Evolutionary conservation across 106 monocot species (phyloP).

Genomic region (Dendrobium officinale): DNA sequence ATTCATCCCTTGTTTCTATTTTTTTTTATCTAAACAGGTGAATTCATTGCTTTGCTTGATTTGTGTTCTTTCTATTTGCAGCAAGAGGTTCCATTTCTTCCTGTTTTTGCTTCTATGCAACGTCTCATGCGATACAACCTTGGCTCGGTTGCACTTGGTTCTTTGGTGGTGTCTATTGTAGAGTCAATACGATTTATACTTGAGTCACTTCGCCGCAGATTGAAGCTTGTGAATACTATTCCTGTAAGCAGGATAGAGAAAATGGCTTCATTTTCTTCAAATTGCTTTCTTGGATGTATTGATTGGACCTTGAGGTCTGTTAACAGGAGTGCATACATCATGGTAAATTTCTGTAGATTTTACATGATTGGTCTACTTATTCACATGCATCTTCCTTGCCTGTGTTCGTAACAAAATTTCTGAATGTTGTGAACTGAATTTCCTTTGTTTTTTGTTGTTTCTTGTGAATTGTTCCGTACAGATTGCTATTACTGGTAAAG

Average conservation of each 20-base stretch:
- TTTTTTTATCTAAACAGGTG: background rate
- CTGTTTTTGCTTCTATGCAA: slow-evolving; percentile 83
- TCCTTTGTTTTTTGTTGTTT: background rate
- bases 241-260: slow-evolving; percentile 37
- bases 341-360: slow-evolving; percentile 29
- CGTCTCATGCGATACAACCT: slow-evolving; percentile 80
- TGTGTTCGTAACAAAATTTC: background rate
- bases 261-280: slow-evolving; percentile 45
- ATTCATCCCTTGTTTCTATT: background rate
- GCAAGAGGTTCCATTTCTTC: slow-evolving; percentile 85
- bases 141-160: slow-evolving; percentile 92
- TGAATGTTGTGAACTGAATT: background rate
- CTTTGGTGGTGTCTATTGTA: slow-evolving; percentile 69
- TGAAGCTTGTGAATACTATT: slow-evolving; percentile 35
- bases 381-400: background rate
- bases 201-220: slow-evolving; percentile 58
- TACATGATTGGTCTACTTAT: background rate
- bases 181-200: slow-evolving; percentile 81
- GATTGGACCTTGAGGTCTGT: slow-evolving; percentile 51
- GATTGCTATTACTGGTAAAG: slow-evolving; percentile 99
- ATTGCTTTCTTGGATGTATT: slow-evolving; percentile 43
- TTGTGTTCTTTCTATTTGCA: slow-evolving; percentile 19
- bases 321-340: slow-evolving; percentile 57
- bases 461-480: slow-evolving; percentile 16
- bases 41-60: background rate